These are phyloP conservation scores for Podospora sp. DNA, from an alignment of 495 filamentous ascomycete genomes.

Conservation along the genomic window DNA sequence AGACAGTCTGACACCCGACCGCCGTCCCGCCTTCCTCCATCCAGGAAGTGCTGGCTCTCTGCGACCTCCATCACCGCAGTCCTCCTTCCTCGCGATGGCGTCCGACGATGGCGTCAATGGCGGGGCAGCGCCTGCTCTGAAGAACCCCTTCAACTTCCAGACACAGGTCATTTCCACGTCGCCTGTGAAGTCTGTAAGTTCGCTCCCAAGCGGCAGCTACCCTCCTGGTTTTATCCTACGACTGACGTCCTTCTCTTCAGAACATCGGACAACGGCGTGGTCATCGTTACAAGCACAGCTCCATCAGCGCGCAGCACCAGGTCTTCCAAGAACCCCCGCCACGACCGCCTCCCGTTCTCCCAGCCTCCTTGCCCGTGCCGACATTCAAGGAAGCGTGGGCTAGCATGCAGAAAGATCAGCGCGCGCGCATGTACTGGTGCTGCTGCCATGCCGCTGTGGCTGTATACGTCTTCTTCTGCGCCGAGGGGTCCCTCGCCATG, in stretches of 20 bases:
- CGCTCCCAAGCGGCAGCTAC: neutral
- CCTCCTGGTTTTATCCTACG: too few relatives aligned
- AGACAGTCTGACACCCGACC: constrained; percentile 8
- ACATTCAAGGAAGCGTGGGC: constrained; percentile 81
- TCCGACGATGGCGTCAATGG: constrained; percentile 32
- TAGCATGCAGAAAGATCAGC: constrained; percentile 87
- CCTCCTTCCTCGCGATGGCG: constrained; percentile 38
- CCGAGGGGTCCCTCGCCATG: constrained; percentile 85
- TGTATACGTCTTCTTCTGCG: constrained; percentile 79
- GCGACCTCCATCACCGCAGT: constrained; percentile 16
- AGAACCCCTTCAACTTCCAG: constrained; percentile 90
- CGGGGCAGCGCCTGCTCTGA: constrained; percentile 41
- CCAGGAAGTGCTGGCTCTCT: constrained; percentile 21
- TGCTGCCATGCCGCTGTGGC: constrained; percentile 82
- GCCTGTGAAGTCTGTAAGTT: constrained; percentile 79
- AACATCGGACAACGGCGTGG: constrained; percentile 89
- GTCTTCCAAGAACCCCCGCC: constrained; percentile 95
- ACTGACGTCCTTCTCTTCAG: constrained; percentile 38
- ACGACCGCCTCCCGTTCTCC: constrained; percentile 81
- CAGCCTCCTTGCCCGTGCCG: constrained; percentile 92
- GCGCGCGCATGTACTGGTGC: constrained; percentile 82
- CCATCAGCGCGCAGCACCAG: constrained; percentile 81
- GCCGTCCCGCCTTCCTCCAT: constrained; percentile 25
- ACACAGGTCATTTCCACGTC: constrained; percentile 75
- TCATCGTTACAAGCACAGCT: constrained; percentile 97